Evolutionary conservation across 805 yeast genomes (phyloP).

Genomic region (Teunomyces cretensis): DNA sequence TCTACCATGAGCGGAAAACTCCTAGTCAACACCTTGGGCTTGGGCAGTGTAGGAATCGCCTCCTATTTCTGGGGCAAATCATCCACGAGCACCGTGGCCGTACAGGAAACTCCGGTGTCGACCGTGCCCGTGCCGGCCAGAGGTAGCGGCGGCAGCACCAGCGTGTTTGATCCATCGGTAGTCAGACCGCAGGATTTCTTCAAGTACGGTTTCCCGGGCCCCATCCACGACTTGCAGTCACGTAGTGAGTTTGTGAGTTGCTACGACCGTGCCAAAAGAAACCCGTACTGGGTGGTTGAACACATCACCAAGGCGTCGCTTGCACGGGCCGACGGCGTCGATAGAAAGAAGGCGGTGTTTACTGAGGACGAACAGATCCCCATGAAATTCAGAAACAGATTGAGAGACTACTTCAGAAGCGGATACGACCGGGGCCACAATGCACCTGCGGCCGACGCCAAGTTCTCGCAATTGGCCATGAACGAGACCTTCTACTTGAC

Average conservation of each 20-base stretch:
- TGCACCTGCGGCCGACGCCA: conserved; percentile 98
- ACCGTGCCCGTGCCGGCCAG: conserved; percentile 9
- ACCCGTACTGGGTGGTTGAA: conserved; percentile 89
- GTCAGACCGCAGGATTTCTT: conserved; percentile 80
- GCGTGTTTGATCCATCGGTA: conserved; percentile 26
- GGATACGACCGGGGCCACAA: conserved; percentile 98
- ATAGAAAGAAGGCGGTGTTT: conserved; percentile 79
- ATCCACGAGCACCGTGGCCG: conserved; percentile 15
- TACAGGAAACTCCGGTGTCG: conserved; percentile 11
- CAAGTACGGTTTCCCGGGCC: conserved; percentile 94
- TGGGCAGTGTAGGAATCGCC: conserved; percentile 39
- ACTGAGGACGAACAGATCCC: conserved; percentile 87
- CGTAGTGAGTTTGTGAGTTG: conserved; percentile 80
- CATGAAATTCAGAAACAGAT: conserved; percentile 64
- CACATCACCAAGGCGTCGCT: conserved; percentile 79
- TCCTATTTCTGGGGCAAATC: conserved; percentile 43
- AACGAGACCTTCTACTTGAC: conserved; percentile 88
- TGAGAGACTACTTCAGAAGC: conserved; percentile 87
- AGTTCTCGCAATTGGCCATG: conserved; percentile 88
- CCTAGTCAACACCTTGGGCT: conserved; percentile 29
- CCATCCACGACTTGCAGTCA: conserved; percentile 77
- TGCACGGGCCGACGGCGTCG: conserved; percentile 50
- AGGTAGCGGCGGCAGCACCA: conserved; percentile 9
- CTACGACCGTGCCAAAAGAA: conserved; percentile 78
- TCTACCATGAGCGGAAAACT: conserved; percentile 22